Conservation (phyloP, 805 yeast genomes). For the Saccharomyces jurei region DNA sequence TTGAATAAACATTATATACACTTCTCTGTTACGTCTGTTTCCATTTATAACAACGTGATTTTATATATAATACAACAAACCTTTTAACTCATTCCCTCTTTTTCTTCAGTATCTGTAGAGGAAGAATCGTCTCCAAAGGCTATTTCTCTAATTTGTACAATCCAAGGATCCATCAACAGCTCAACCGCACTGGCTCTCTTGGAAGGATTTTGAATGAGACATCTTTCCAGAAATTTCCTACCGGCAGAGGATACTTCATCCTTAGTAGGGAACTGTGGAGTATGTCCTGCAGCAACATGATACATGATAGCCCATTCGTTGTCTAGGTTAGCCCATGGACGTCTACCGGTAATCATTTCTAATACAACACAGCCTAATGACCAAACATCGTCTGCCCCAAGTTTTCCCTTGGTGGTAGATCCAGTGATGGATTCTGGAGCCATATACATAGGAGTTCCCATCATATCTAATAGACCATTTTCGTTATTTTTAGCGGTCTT, state of each 20-base stretch:
- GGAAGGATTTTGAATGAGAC: constrained; percentile 76
- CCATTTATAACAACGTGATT: not conserved
- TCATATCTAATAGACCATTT: constrained; percentile 28
- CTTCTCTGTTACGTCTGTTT: not conserved
- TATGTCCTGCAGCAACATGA: constrained; percentile 91
- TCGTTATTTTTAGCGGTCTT: constrained; percentile 5
- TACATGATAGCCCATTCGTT: constrained; percentile 99
- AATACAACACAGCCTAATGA: constrained; percentile 91
- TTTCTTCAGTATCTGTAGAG: not conserved
- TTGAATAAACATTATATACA: constrained; percentile 3
- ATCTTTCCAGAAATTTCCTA: constrained; percentile 56
- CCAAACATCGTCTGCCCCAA: constrained; percentile 72
- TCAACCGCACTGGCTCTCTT: constrained; percentile 80
- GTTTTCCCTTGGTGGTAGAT: constrained; percentile 34
- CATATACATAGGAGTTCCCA: constrained; percentile 99
- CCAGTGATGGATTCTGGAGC: constrained; percentile 95
- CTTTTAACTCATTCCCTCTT: not conserved
- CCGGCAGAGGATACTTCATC: constrained; percentile 78
- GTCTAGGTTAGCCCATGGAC: constrained; percentile 95
- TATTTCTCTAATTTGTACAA: constrained; percentile 56
- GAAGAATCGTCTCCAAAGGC: constrained; percentile 43
- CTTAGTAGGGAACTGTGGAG: constrained; percentile 72
- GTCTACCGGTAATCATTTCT: constrained; percentile 92
- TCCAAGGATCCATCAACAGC: constrained; percentile 84
- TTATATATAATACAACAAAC: not conserved